These are phyloP conservation scores for Ramalina intermedia DNA, from an alignment of 495 filamentous ascomycete species.

Conservation along the genomic window DNA sequence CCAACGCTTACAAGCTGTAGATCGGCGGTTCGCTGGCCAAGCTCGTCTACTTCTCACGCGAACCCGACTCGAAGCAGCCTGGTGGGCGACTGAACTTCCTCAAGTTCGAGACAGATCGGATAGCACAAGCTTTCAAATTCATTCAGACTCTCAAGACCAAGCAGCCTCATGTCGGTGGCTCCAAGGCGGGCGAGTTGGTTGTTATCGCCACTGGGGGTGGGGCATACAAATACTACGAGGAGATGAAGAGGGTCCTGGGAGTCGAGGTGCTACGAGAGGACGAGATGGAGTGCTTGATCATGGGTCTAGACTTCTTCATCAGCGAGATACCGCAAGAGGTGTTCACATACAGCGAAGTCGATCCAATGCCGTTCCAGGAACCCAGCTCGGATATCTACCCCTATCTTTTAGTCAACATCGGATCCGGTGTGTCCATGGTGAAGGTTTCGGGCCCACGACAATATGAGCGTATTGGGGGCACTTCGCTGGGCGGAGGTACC, in stretches of 20 bases:
- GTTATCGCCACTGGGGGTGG: slow-evolving; percentile 94
- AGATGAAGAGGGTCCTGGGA: slow-evolving; percentile 61
- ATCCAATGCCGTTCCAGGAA: slow-evolving; percentile 74
- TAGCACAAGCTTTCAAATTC: slow-evolving; percentile 81
- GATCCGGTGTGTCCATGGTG: slow-evolving; percentile 97
- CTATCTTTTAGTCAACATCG: slow-evolving; percentile 95
- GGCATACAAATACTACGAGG: slow-evolving; percentile 90
- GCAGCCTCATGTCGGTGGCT: slow-evolving; percentile 58
- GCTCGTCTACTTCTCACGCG: slow-evolving; percentile 90
- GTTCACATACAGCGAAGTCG: slow-evolving; percentile 80
- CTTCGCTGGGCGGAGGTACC: slow-evolving; percentile 86
- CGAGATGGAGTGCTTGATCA: slow-evolving; percentile 98
- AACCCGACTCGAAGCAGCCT: slow-evolving; percentile 58
- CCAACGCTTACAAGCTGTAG: slow-evolving; percentile 32
- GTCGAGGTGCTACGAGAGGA: slow-evolving; percentile 86
- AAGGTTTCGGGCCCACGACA: slow-evolving; percentile 82
- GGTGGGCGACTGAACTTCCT: slow-evolving; percentile 89
- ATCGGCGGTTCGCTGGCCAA: slow-evolving; percentile 93
- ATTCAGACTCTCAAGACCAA: slow-evolving; percentile 70
- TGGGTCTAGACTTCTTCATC: slow-evolving; percentile 98
- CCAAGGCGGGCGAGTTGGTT: slow-evolving; percentile 48
- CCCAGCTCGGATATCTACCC: slow-evolving; percentile 71
- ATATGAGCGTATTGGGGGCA: slow-evolving; percentile 84
- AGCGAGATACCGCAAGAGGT: slow-evolving; percentile 93
- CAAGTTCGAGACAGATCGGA: slow-evolving; percentile 86